Evolutionary conservation across 2,329 filamentous ascomycete genomes (phyloP).

Genomic region (Colletotrichum musicola): DNA sequence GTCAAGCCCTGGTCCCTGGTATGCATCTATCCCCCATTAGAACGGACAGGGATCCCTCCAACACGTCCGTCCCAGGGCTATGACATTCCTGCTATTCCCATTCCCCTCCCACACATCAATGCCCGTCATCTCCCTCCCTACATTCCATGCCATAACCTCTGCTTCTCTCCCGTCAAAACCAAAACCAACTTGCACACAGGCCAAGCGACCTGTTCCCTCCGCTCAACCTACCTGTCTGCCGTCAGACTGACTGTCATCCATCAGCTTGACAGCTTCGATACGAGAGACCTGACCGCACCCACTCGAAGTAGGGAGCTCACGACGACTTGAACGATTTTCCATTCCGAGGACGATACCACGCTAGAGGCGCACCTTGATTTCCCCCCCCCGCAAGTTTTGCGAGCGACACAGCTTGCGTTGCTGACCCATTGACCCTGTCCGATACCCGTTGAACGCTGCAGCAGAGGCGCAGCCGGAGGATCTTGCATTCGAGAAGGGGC

Average conservation of each 20-base stretch:
- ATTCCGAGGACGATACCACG: constrained; percentile 17
- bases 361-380: constrained; percentile 21
- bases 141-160: constrained; percentile 39
- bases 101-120: constrained; percentile 36
- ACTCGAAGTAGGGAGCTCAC: constrained; percentile 21
- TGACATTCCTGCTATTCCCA: constrained; percentile 39
- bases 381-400: background rate
- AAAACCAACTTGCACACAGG: constrained; percentile 35
- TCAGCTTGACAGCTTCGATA: constrained; percentile 24
- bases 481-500: constrained; percentile 11
- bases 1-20: constrained; percentile 40
- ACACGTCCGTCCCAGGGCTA: constrained; percentile 38
- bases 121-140: constrained; percentile 39
- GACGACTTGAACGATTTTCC: constrained; percentile 19
- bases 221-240: constrained; percentile 11
- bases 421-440: constrained; percentile 16
- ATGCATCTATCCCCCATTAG: constrained; percentile 40
- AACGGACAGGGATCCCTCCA: constrained; percentile 36
- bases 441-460: constrained; percentile 18
- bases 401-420: constrained; percentile 1
- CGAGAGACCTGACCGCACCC: constrained; percentile 15
- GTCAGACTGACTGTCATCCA: constrained; percentile 29
- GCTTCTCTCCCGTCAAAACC: constrained; percentile 35
- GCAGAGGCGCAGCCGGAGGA: constrained; percentile 23
- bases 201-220: constrained; percentile 19